Conservation (phyloP, 2,329 filamentous ascomycete species). For the Ploettnerulaceae sp. region DNA sequence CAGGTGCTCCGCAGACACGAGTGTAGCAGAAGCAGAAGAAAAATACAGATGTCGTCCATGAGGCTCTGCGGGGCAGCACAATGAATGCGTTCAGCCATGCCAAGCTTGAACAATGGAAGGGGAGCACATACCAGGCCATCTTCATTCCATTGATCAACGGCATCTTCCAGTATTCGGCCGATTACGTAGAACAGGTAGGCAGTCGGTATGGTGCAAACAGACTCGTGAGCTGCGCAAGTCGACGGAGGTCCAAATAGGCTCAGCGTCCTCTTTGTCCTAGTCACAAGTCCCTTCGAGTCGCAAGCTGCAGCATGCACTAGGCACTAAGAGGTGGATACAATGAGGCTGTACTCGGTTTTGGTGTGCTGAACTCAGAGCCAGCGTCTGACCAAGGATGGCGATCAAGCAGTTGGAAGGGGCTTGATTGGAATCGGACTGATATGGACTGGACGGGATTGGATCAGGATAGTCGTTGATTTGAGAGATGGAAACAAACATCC, state of each 20-base stretch:
- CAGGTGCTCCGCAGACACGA: not conserved
- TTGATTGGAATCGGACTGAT: too few species aligned
- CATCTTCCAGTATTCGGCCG: constrained; percentile 42
- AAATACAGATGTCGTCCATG: constrained; percentile 2
- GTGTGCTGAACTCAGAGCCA: constrained; percentile 5
- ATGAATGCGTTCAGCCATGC: constrained; percentile 8
- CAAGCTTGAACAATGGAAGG: constrained; percentile 6
- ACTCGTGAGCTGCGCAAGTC: constrained; percentile 11
- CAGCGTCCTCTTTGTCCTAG: constrained; percentile 16
- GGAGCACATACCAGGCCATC: constrained; percentile 62
- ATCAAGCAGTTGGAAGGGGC: constrained; percentile 17
- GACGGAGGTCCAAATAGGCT: constrained; percentile 24
- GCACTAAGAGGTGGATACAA: constrained; percentile 9
- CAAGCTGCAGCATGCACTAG: constrained; percentile 16
- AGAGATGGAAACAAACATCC: constrained; percentile 10
- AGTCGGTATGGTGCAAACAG: constrained; percentile 20
- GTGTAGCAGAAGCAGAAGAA: not conserved
- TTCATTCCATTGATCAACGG: constrained; percentile 65
- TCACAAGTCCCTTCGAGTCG: constrained; percentile 12
- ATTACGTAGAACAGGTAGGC: constrained; percentile 10
- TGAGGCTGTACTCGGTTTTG: constrained; percentile 7
- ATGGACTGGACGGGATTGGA: constrained; percentile 12
- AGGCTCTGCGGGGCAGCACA: constrained; percentile 14
- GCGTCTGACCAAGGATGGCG: constrained; percentile 13
- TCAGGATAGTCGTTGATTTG: constrained; percentile 9